Conservation (phyloP, 2,329 filamentous ascomycete genomes). For the Coniella lustricola region DNA sequence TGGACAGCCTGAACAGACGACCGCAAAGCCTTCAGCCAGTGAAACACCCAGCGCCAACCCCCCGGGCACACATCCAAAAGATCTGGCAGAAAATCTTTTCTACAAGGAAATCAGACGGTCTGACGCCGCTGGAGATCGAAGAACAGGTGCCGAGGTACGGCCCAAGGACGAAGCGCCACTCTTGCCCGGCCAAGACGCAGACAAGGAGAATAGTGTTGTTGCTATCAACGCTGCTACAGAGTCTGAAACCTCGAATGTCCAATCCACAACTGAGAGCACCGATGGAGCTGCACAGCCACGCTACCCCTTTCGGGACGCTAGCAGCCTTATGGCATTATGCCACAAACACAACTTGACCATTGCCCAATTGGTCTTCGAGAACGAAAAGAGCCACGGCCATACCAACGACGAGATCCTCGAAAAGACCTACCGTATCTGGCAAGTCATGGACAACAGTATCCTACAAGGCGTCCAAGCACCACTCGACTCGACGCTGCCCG, state of each 20-base stretch:
- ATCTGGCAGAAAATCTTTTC: slow-evolving; percentile 44
- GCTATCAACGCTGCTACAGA: slow-evolving; percentile 13
- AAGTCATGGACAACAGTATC: slow-evolving; percentile 46
- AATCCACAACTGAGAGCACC: slow-evolving; percentile 8
- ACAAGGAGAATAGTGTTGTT: slow-evolving; percentile 15
- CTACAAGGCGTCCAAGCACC: slow-evolving; percentile 41
- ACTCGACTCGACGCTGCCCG: slow-evolving; percentile 33
- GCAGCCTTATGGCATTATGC: slow-evolving; percentile 38
- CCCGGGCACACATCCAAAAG: slow-evolving; percentile 32
- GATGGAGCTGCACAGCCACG: slow-evolving; percentile 28
- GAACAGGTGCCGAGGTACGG: slow-evolving; percentile 37
- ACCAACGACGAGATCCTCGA: slow-evolving; percentile 40
- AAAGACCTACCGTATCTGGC: slow-evolving; percentile 43
- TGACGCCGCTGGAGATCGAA: slow-evolving; percentile 39
- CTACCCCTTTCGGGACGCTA: slow-evolving; percentile 40
- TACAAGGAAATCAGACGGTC: slow-evolving; percentile 43
- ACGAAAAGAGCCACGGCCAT: slow-evolving; percentile 44
- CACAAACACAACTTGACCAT: slow-evolving; percentile 45
- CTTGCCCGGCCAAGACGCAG: background rate
- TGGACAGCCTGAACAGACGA: background rate
- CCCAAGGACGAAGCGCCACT: slow-evolving; percentile 22
- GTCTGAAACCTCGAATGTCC: slow-evolving; percentile 9
- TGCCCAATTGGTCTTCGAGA: slow-evolving; percentile 44
- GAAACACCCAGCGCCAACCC: slow-evolving; percentile 16
- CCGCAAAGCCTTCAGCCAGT: background rate